A percentile compares a stretch with the other conserved stretches of the same genome.
Evolutionary conservation across 2,329 filamentous ascomycete genomes (phyloP).

Genomic region (Incumbomyces lentus): DNA sequence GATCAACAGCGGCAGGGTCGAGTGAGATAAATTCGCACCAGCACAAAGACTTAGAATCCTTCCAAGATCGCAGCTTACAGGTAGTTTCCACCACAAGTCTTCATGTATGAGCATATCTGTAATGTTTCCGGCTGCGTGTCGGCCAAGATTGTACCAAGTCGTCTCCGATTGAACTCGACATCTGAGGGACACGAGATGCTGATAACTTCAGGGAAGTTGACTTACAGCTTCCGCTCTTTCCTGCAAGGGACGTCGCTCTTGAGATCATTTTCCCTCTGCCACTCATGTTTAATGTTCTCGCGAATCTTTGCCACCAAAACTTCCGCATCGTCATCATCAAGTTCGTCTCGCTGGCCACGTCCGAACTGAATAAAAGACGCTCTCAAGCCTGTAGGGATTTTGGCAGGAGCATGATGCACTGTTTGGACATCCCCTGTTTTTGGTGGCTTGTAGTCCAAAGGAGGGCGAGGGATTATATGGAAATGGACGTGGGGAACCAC

Average conservation of each 20-base stretch:
- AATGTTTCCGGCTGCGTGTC: too few relatives aligned
- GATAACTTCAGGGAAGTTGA: neutral
- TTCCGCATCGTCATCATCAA: conserved; percentile 37
- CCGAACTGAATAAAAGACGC: conserved; percentile 36
- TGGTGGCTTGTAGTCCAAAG: conserved; percentile 21
- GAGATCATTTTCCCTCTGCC: conserved; percentile 24
- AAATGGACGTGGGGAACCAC: conserved; percentile 92
- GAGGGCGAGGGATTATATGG: conserved; percentile 78
- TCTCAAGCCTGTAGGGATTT: conserved; percentile 10
- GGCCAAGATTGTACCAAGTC: too few relatives aligned
- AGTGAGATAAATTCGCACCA: too few relatives aligned
- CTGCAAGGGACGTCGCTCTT: neutral
- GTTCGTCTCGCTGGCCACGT: conserved; percentile 35
- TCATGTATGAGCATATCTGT: too few relatives aligned
- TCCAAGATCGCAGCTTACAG: too few relatives aligned
- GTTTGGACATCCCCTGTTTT: neutral
- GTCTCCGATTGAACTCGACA: too few relatives aligned
- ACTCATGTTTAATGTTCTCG: conserved; percentile 25
- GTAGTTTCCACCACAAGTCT: too few relatives aligned
- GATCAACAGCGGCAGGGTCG: too few relatives aligned
- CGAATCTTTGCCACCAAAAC: conserved; percentile 29
- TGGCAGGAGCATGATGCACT: conserved; percentile 9
- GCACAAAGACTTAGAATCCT: too few relatives aligned
- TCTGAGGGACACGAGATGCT: too few relatives aligned
- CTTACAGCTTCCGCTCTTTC: conserved; percentile 4